phyloP scores from a whole-genome alignment of 495 filamentous ascomycete species.

The Xylaria acuta region DNA sequence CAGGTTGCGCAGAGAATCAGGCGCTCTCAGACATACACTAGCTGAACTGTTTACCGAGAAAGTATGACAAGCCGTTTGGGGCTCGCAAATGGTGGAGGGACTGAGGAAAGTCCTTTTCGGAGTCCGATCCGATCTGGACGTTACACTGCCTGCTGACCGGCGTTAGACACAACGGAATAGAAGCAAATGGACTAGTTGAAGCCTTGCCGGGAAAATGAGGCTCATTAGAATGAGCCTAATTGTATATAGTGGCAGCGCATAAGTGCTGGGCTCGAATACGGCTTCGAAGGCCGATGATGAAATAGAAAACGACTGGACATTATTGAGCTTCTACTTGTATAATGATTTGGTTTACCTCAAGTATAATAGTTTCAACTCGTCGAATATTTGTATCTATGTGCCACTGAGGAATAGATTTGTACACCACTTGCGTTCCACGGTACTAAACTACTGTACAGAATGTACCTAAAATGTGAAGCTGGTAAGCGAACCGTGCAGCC shows the following conservation, averaged over 20 bases:
- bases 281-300: neutral
- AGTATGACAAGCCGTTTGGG: neutral
- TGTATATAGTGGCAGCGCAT: neutral
- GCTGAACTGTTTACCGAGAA: neutral
- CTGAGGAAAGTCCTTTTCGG: conserved; percentile 10
- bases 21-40: neutral
- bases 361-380: neutral
- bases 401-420: neutral
- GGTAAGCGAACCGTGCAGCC: neutral
- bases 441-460: neutral
- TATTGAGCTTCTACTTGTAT: neutral
- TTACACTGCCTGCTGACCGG: conserved; percentile 16
- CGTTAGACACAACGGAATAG: neutral
- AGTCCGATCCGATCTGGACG: conserved; percentile 20
- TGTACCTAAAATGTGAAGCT: neutral
- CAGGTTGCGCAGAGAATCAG: neutral
- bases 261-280: neutral
- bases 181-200: neutral
- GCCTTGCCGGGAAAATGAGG: neutral
- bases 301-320: neutral
- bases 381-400: neutral
- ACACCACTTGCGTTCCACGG: neutral
- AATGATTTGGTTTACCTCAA: neutral
- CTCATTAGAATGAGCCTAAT: neutral
- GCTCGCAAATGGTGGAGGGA: neutral